Percentiles rank a stretch among this genome's conserved stretches.
phyloP scores from a whole-genome alignment of 257 asterid genomes.

The Haberlea rhodopensis region DNA sequence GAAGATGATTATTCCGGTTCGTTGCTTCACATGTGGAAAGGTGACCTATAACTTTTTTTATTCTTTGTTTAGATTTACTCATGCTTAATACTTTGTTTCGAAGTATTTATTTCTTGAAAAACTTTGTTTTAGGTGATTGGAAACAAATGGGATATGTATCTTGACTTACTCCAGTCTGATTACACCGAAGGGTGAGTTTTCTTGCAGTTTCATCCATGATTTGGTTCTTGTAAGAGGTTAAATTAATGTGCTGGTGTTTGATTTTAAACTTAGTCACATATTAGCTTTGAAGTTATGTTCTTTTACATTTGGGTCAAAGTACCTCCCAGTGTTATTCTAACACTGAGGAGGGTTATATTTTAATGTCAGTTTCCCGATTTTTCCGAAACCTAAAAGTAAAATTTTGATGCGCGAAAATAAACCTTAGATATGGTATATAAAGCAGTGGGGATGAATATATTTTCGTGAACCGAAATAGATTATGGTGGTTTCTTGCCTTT shows the following conservation, averaged over 20 bases:
- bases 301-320: not conserved
- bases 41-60: slow-evolving; percentile 20
- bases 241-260: not conserved
- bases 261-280: no score
- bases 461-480: not conserved
- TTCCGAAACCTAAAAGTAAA: not conserved
- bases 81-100: not conserved
- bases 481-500: not conserved
- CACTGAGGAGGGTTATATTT: no score
- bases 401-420: not conserved
- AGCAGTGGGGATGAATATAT: not conserved
- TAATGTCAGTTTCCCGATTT: no score
- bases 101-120: not conserved
- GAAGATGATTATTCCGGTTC: slow-evolving; percentile 75
- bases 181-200: slow-evolving; percentile 63
- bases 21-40: slow-evolving; percentile 85
- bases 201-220: not conserved
- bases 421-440: not conserved
- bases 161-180: slow-evolving; percentile 84
- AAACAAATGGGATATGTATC: slow-evolving; percentile 77
- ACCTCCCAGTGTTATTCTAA: no score
- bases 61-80: not conserved
- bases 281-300: not conserved
- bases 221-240: not conserved
- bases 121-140: slow-evolving; percentile 60